A percentile compares a stretch with the other conserved stretches of the same genome.
phyloP scores from a whole-genome alignment of 2,329 filamentous ascomycete genomes.

The Fusarium sp. region DNA sequence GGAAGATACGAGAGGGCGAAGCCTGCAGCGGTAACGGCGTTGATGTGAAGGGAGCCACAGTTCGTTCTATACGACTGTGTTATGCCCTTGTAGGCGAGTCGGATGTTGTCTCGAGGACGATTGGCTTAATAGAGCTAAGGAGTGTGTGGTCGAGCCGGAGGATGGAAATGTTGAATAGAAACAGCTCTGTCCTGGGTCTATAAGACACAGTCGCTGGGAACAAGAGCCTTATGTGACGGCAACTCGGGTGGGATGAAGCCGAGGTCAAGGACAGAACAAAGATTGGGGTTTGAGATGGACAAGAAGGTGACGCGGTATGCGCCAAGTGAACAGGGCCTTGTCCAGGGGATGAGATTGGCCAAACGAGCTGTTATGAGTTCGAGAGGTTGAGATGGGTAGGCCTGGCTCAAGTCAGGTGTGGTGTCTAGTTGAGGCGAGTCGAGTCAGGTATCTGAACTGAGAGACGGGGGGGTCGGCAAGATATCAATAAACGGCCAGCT shows the following conservation, averaged over 20 bases:
- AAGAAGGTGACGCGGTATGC: slow-evolving; percentile 1
- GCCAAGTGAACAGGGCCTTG: slow-evolving; percentile 1
- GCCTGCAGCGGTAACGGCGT: neutral
- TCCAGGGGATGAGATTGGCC: slow-evolving; percentile 10
- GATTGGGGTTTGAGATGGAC: slow-evolving; percentile 7
- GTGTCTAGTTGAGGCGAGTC: slow-evolving; percentile 25
- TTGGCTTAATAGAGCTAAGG: neutral
- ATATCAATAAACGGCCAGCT: slow-evolving; percentile 31
- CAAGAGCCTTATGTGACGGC: slow-evolving; percentile 5
- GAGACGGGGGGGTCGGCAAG: slow-evolving; percentile 25
- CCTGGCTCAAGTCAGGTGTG: slow-evolving; percentile 1
- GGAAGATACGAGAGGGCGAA: neutral
- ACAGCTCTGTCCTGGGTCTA: neutral
- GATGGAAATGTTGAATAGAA: neutral
- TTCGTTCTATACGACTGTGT: neutral
- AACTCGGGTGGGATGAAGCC: slow-evolving; percentile 14
- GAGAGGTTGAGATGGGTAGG: slow-evolving; percentile 14
- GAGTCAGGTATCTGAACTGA: slow-evolving; percentile 28
- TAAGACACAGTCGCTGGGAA: neutral
- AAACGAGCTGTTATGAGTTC: slow-evolving; percentile 8
- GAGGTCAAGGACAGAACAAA: slow-evolving; percentile 12
- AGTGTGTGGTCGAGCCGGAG: neutral
- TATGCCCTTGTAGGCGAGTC: neutral
- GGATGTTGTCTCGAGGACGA: neutral
- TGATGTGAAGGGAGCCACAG: neutral